Conservation (phyloP, 306 rosid genomes). For the Prosopis cineraria region DNA sequence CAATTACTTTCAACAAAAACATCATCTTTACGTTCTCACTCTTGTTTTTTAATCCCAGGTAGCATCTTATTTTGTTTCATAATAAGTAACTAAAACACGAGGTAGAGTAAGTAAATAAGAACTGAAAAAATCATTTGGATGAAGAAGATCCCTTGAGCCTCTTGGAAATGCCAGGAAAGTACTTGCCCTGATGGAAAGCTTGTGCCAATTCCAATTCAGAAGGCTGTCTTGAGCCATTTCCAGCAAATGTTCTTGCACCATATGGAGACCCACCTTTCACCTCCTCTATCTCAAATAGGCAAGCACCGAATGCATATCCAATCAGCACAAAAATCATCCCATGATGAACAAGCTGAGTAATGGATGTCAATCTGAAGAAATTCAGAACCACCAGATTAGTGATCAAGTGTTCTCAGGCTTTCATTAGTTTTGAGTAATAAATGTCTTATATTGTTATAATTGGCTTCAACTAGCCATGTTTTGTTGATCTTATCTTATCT, state of each 20-base stretch:
- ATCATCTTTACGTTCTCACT: neutral
- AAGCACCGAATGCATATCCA: too few relatives aligned
- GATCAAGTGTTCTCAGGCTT: too few relatives aligned
- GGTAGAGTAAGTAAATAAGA: neutral
- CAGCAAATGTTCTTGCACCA: slow-evolving; percentile 86
- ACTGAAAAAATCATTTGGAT: slow-evolving; percentile 36
- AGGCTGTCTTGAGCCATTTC: slow-evolving; percentile 82
- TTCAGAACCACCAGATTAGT: too few relatives aligned
- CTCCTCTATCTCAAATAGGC: too few relatives aligned
- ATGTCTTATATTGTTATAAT: neutral
- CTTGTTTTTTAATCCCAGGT: neutral
- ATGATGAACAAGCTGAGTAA: slow-evolving; percentile 93
- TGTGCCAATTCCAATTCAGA: slow-evolving; percentile 80
- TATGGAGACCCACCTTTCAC: too few relatives aligned
- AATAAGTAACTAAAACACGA: slow-evolving; percentile 21
- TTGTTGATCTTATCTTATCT: neutral
- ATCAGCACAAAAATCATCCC: too few relatives aligned
- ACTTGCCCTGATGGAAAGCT: slow-evolving; percentile 91
- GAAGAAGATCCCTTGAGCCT: too few relatives aligned
- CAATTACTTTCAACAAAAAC: slow-evolving; percentile 25
- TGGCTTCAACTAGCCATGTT: too few relatives aligned
- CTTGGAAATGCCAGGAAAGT: slow-evolving; percentile 78
- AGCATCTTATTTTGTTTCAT: slow-evolving; percentile 25
- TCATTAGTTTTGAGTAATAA: neutral
- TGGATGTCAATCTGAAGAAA: slow-evolving; percentile 73